Base-by-base conservation (phyloP, 2,329 filamentous ascomycete genomes). In the Stachybotrys chartarum region DNA sequence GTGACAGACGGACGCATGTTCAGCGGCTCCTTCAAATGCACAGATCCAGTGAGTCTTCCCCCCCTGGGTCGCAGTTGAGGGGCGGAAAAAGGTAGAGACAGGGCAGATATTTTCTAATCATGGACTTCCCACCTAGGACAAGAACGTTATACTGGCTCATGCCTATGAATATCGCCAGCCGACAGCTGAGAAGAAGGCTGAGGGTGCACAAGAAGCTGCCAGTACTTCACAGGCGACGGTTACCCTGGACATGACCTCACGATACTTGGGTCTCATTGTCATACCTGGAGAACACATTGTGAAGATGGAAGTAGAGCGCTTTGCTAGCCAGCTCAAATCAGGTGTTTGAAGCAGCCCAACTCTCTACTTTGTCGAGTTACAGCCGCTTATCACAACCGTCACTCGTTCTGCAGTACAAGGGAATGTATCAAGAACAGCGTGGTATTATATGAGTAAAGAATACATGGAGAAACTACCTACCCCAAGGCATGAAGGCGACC, bases 111-210 rank as follows among this genome's bases (percentile, higher is more conserved):
- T 47, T 56, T 51, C 5, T 45, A 24, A 18, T 16, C 30, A 3
- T 47, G 3, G 10, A 8, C 8, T 24, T n/a, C 16, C 30, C 7
- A 31, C 6, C 31, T 62, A 96, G 91, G 89, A 96, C 59, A 84
- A 83, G 64, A 97, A 99, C 66, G 81, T 97, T 60, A 90, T 99
- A 53, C 83, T 99, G 53, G 81, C 87, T 42, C 81, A 88, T 61
- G 90, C 93, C 0, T 88, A 94, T 71, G 94, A 99, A 72, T 97
- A 97, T 72, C 88, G 93, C 2, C 81, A 84, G 56, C 91, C 91
- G 1, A 81, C 84, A 2, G 68, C 73, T 17, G 73, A 78, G 46
- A 73, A 78, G 54, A 63, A 73, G 4, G 69, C 72, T 10, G 73
- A 75, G 54, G 68, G 71, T 14, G 66, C 68, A 17, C 73, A 75